These are phyloP conservation scores for Biancaea sappan DNA, from an alignment of 306 rosid species.

Conservation along the genomic window DNA sequence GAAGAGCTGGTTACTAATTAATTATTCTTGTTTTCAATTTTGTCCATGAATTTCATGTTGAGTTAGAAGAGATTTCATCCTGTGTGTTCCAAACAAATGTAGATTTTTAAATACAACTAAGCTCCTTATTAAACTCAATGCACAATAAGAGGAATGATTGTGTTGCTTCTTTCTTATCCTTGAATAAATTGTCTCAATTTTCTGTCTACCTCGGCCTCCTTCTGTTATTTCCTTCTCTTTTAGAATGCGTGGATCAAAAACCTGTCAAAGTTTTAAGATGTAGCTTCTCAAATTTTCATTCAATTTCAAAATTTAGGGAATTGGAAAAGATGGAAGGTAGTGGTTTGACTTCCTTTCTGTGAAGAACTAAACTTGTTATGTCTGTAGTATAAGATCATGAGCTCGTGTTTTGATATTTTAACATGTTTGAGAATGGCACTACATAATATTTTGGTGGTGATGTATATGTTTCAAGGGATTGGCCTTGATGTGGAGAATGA, in stretches of 20 bases:
- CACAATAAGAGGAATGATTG: conserved; percentile 44
- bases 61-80: conserved; percentile 51
- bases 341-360: not conserved
- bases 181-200: conserved; percentile 45
- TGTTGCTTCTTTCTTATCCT: conserved; percentile 38
- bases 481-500: not conserved
- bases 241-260: not conserved
- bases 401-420: not conserved
- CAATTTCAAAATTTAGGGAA: not conserved
- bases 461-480: not conserved
- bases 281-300: not conserved
- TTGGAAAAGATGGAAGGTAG: not conserved
- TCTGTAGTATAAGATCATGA: too few relatives aligned
- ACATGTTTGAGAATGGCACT: not conserved
- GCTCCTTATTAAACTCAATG: conserved; percentile 32
- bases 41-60: conserved; percentile 48
- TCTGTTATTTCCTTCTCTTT: not conserved
- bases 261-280: not conserved
- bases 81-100: conserved; percentile 48
- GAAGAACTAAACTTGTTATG: not conserved
- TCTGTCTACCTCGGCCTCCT: not conserved
- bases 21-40: conserved; percentile 48
- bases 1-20: conserved; percentile 36
- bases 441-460: not conserved
- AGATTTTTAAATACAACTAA: conserved; percentile 51